Conservation (phyloP, 345 rosid genomes). For the Kernera saxatilis region DNA sequence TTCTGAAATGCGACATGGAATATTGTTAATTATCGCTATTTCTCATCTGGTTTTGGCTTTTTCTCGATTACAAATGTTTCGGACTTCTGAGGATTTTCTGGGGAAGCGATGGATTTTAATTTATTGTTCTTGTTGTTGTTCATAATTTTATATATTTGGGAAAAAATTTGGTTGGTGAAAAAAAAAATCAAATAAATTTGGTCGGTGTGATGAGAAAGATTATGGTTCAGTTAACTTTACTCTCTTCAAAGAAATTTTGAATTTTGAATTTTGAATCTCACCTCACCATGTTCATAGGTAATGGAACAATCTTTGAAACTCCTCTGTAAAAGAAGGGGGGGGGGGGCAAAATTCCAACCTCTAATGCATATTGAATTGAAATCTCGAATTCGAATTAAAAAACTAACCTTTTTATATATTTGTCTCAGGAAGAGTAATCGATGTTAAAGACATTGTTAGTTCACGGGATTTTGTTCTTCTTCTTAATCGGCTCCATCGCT, state of each 20-base stretch:
- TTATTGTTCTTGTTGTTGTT: neutral
- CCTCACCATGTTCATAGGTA: neutral
- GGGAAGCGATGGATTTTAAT: neutral
- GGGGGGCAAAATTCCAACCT: neutral
- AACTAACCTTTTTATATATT: neutral
- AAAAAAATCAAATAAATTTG: neutral
- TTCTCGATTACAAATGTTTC: neutral
- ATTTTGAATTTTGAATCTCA: neutral
- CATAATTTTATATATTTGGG: neutral
- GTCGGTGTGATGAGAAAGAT: neutral
- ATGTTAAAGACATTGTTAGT: slow-evolving; percentile 59
- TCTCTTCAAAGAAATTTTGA: neutral
- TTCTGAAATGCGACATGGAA: neutral
- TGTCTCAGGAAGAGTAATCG: slow-evolving; percentile 21
- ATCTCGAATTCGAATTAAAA: neutral
- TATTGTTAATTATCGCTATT: neutral
- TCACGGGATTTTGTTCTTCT: slow-evolving; percentile 29
- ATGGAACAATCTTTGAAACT: neutral
- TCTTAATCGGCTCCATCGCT: slow-evolving; percentile 28
- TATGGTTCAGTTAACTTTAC: neutral
- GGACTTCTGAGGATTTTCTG: neutral
- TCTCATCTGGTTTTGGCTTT: neutral
- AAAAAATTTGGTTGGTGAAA: neutral
- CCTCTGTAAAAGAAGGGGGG: neutral
- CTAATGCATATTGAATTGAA: neutral